Percentiles rank a stretch among this genome's conserved stretches.
These are phyloP conservation scores for Psophocarpus tetragonolobus DNA, from an alignment of 306 rosid genomes.

Conservation along the genomic window DNA sequence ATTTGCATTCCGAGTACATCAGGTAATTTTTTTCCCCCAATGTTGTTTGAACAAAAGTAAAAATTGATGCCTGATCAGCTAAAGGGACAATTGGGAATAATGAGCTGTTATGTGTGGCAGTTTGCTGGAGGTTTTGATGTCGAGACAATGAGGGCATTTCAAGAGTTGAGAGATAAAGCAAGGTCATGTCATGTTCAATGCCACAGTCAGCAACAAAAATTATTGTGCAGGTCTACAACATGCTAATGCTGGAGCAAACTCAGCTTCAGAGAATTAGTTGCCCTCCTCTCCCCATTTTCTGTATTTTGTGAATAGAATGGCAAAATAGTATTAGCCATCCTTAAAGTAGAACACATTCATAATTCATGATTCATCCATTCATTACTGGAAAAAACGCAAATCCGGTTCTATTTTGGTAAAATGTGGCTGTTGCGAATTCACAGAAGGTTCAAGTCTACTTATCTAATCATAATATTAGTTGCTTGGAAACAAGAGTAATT, in stretches of 20 bases:
- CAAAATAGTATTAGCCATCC: constrained; percentile 40
- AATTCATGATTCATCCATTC: constrained; percentile 34
- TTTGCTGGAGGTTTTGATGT: constrained; percentile 96
- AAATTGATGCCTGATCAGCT: neutral
- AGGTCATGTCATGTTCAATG: constrained; percentile 83
- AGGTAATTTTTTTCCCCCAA: constrained; percentile 45
- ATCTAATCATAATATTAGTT: constrained; percentile 4
- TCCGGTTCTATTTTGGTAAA: constrained; percentile 14
- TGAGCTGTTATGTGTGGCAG: constrained; percentile 50
- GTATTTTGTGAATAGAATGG: constrained; percentile 58
- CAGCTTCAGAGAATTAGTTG: constrained; percentile 66
- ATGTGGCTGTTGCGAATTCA: constrained; percentile 1
- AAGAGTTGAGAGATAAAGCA: constrained; percentile 92
- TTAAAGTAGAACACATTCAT: constrained; percentile 25
- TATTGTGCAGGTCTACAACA: constrained; percentile 65
- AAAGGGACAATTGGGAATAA: neutral
- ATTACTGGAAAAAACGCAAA: constrained; percentile 20
- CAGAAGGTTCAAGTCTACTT: neutral
- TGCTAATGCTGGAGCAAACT: constrained; percentile 80
- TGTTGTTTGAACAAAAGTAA: neutral
- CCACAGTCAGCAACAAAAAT: constrained; percentile 76
- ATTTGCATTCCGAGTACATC: constrained; percentile 97
- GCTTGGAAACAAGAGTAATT: neutral
- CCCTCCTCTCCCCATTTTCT: constrained; percentile 5
- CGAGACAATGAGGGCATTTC: constrained; percentile 95